Evolutionary conservation across 345 rosid species (phyloP).

Genomic region (Triadica sebifera): DNA sequence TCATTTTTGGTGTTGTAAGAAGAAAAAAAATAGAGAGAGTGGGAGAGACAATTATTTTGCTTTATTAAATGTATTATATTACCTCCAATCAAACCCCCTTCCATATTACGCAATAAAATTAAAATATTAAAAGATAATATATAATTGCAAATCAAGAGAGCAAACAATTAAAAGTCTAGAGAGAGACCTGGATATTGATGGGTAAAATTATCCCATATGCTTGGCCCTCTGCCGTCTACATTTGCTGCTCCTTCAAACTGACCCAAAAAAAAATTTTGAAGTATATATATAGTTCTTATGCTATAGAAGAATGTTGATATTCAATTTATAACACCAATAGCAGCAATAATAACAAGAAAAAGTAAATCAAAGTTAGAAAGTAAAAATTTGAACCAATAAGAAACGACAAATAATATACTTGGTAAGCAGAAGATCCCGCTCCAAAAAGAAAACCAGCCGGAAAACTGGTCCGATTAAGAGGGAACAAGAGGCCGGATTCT

Average conservation of each 20-base stretch:
- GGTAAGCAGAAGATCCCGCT: slow-evolving; percentile 28
- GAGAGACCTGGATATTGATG: neutral
- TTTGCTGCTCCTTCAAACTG: slow-evolving; percentile 6
- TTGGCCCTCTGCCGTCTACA: neutral
- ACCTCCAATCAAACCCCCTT: too few relatives aligned
- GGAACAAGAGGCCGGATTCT: neutral
- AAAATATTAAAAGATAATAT: neutral
- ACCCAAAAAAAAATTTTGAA: neutral
- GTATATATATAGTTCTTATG: neutral
- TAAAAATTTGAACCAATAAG: too few relatives aligned
- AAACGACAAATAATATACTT: slow-evolving; percentile 10
- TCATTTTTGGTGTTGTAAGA: too few relatives aligned
- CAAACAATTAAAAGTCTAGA: too few relatives aligned
- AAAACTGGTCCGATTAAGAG: slow-evolving; percentile 20
- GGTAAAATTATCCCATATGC: neutral
- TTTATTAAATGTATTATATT: too few relatives aligned
- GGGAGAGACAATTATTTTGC: too few relatives aligned
- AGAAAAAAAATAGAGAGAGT: too few relatives aligned
- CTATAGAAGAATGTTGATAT: neutral
- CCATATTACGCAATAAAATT: too few relatives aligned
- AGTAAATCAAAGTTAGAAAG: too few relatives aligned
- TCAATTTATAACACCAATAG: neutral
- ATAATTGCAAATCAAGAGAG: neutral
- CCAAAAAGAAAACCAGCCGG: slow-evolving; percentile 25
- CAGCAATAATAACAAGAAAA: too few relatives aligned